Percentiles rank a stretch among this genome's conserved stretches.
Evolutionary conservation across 1,139 yeast species (phyloP).

Genomic region (Trichomonascaceae sp.): DNA sequence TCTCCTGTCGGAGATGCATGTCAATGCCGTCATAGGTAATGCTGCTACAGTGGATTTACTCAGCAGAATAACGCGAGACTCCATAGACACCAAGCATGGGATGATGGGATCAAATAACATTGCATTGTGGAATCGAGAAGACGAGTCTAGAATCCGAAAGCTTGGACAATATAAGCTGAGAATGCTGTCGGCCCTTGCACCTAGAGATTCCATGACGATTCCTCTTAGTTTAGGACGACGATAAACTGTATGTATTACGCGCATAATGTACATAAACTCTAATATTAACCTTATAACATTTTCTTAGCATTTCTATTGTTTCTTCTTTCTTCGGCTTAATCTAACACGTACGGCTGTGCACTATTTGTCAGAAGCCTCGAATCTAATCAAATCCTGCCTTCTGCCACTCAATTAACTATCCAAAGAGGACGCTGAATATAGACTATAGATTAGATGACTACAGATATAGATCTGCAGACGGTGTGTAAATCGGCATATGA

Average conservation of each 20-base stretch:
- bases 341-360: neutral
- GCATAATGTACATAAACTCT: too few species aligned
- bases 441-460: neutral
- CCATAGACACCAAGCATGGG: slow-evolving; percentile 24
- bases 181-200: slow-evolving; percentile 14
- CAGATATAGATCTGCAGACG: neutral
- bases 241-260: neutral
- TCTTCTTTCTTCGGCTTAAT: neutral
- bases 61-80: slow-evolving; percentile 24
- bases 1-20: slow-evolving; percentile 37
- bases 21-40: slow-evolving; percentile 39
- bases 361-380: neutral
- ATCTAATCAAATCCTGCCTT: neutral
- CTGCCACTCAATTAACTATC: neutral
- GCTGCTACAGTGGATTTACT: slow-evolving; percentile 33
- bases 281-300: too few species aligned
- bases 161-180: slow-evolving; percentile 29
- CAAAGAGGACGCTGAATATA: neutral
- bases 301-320: too few species aligned
- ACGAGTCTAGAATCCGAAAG: slow-evolving; percentile 28
- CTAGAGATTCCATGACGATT: slow-evolving; percentile 1
- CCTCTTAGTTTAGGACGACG: neutral
- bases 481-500: slow-evolving; percentile 4
- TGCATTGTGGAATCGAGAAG: slow-evolving; percentile 33
- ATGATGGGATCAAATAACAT: slow-evolving; percentile 19